Base-by-base conservation (phyloP, 1,139 yeast species). In the Geotrichum citri-aurantii region DNA sequence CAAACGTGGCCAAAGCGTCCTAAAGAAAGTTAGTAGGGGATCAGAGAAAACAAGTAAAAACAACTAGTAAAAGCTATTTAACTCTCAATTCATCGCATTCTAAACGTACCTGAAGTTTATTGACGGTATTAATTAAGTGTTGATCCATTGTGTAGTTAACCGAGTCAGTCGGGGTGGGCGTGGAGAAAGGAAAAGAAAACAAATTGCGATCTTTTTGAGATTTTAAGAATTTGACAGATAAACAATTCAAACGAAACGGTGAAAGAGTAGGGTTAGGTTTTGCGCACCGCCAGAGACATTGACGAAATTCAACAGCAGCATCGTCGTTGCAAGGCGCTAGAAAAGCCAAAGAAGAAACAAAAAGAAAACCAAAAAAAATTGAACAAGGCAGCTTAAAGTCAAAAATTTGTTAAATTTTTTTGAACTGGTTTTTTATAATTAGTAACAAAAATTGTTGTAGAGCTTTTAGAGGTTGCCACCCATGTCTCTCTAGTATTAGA, bases 1-100 rank as follows among this genome's bases (percentile, higher is more conserved):
- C 96, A 60, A 93, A 78, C 19, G 97, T 95, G 11, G 97, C 96
- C 71, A 92, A 80, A 10, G 98, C 99, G 71, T 68, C 99, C 56
- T 57, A 27, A 5, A 46, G 14, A 48, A 24, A 11, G 48, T 42
- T 29, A 57, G 47, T 31, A 8, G 26, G 27, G 21, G 57, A 27
- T 29, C n/a, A 42, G 44, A 42, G 19, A 21, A 17, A 50, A 17
- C 48, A 23, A 6, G 14, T 10, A n/a, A 17, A 6, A 12, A 14
- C 31, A 7, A 14, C 3, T 55, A n/a, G 44, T 21, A 21, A 54
- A 11, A 27, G 31, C 21, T 44, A n/a, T 29, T 26, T 21, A 17
- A 14, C 31, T 19, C 5, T 23, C 26, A 29, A 33, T 14, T 14
- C 40, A 42, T 4, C 7, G 44, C 10, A 6, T 14, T 29, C 10